These are phyloP conservation scores for Ustulina deusta DNA, from an alignment of 2,329 filamentous ascomycete genomes.

Conservation along the genomic window DNA sequence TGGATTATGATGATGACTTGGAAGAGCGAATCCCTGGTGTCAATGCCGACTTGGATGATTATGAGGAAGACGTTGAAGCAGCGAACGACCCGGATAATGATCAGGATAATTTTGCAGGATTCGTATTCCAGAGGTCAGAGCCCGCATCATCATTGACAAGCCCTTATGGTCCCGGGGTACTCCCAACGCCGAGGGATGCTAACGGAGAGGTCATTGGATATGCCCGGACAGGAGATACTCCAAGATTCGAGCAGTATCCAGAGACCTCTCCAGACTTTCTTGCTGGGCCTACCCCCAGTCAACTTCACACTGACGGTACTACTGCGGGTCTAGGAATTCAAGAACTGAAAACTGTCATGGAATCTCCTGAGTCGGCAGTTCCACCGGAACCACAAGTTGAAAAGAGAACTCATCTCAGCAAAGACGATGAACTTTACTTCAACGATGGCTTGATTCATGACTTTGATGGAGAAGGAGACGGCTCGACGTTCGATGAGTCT, in stretches of 20 bases:
- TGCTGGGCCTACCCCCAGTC: slow-evolving; percentile 24
- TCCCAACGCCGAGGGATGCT: slow-evolving; percentile 67
- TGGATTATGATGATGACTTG: slow-evolving; percentile 73
- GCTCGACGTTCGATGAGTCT: slow-evolving; percentile 75
- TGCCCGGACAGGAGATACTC: slow-evolving; percentile 64
- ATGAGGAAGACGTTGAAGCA: slow-evolving; percentile 56
- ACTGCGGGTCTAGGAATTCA: slow-evolving; percentile 60
- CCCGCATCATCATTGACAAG: slow-evolving; percentile 63
- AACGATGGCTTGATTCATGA: slow-evolving; percentile 71
- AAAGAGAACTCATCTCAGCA: slow-evolving; percentile 39
- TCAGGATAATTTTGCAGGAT: slow-evolving; percentile 71
- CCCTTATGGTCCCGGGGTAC: slow-evolving; percentile 60
- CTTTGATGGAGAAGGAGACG: slow-evolving; percentile 64
- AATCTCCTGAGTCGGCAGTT: slow-evolving; percentile 36
- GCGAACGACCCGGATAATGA: slow-evolving; percentile 64
- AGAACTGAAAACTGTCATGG: slow-evolving; percentile 47
- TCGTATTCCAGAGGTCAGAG: slow-evolving; percentile 68
- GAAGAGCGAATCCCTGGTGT: slow-evolving; percentile 75
- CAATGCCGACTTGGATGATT: slow-evolving; percentile 56
- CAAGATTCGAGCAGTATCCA: slow-evolving; percentile 44
- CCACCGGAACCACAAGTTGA: slow-evolving; percentile 34
- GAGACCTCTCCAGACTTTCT: slow-evolving; percentile 18
- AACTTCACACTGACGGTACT: slow-evolving; percentile 40
- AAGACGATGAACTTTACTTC: slow-evolving; percentile 76
- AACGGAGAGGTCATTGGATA: slow-evolving; percentile 68